Evolutionary conservation across 306 rosid species (phyloP).

Genomic region (Medicago ruthenica): DNA sequence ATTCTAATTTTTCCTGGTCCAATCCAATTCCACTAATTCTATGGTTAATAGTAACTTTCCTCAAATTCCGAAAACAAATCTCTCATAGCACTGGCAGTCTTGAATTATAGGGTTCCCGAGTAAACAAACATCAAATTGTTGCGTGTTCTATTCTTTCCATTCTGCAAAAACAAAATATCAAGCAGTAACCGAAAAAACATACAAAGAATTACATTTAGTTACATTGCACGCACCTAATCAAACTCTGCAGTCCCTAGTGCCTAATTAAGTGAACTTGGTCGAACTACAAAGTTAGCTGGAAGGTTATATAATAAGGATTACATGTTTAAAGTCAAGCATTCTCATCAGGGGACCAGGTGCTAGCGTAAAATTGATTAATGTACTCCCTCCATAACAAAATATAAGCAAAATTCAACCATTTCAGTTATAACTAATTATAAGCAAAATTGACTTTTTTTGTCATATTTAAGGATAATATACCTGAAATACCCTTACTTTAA

Average conservation of each 20-base stretch:
- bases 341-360: slow-evolving; percentile 13
- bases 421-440: no score
- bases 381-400: no score
- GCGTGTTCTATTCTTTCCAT: slow-evolving; percentile 14
- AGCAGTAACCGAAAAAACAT: background rate
- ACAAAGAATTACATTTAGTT: background rate
- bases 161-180: slow-evolving; percentile 45
- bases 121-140: slow-evolving; percentile 54
- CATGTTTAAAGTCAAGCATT: background rate
- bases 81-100: slow-evolving; percentile 50
- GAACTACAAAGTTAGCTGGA: background rate
- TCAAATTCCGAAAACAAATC: slow-evolving; percentile 54
- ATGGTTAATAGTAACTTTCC: no score
- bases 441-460: no score
- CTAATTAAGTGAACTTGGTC: no score
- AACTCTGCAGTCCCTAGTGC: background rate
- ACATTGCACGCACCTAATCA: background rate
- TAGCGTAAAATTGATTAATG: background rate
- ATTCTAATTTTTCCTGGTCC: no score
- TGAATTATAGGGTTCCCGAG: slow-evolving; percentile 56
- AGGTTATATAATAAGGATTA: slow-evolving; percentile 10
- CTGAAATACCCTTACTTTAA: no score
- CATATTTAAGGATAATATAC: no score
- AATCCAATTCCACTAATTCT: no score
- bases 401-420: no score